Percentiles rank a stretch among this genome's conserved stretches.
Conservation (phyloP, 192 early-diverging fungal genomes). For the Dissophora globulifera region DNA sequence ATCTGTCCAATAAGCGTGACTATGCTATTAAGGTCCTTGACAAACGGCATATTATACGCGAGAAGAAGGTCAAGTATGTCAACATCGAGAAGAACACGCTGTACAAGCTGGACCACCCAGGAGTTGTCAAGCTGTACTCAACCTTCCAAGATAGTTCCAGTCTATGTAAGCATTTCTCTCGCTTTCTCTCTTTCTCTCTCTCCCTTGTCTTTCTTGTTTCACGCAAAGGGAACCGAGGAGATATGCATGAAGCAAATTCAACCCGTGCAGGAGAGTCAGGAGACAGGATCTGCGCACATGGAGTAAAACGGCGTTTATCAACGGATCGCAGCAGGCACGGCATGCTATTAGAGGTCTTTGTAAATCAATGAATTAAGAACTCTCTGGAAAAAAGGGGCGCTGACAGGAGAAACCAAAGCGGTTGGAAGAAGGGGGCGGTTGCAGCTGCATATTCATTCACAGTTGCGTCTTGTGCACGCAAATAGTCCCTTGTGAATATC, state of each 20-base stretch:
- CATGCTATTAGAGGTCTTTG: too few species aligned
- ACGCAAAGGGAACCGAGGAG: too few species aligned
- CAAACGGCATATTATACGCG: slow-evolving; percentile 90
- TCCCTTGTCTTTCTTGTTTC: too few species aligned
- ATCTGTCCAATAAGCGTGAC: slow-evolving; percentile 70
- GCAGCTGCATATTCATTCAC: too few species aligned
- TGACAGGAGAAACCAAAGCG: too few species aligned
- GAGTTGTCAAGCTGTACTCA: slow-evolving; percentile 92
- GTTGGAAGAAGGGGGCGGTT: too few species aligned
- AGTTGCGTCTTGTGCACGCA: too few species aligned
- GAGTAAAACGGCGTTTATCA: too few species aligned
- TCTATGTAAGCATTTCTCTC: slow-evolving; percentile 68
- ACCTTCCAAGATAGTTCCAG: slow-evolving; percentile 94
- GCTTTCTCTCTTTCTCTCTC: background rate
- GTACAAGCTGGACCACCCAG: slow-evolving; percentile 86
- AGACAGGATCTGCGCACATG: background rate
- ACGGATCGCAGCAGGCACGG: too few species aligned
- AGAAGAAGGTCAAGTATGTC: slow-evolving; percentile 97
- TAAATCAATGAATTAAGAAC: too few species aligned
- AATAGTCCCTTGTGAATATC: too few species aligned
- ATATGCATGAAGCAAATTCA: background rate
- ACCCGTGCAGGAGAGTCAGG: background rate
- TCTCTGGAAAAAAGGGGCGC: too few species aligned
- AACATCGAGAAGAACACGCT: slow-evolving; percentile 94
- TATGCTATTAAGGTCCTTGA: slow-evolving; percentile 94